Conservation (phyloP, 228 moss, liverwort and hornwort species). For the Sphagnum fallax region DNA sequence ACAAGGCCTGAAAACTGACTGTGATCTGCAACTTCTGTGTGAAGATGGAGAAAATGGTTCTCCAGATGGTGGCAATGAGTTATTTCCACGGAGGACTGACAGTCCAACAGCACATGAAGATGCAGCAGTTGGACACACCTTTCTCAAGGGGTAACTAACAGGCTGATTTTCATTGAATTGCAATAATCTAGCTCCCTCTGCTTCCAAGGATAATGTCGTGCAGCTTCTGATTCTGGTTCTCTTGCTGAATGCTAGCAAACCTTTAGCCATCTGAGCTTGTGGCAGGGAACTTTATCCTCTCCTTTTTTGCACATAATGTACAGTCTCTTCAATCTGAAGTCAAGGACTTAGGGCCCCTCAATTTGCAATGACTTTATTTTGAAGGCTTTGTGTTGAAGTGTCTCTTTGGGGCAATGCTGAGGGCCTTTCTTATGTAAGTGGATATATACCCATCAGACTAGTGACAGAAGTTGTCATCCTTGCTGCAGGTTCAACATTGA, state of each 20-base stretch:
- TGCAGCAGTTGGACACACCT: conserved; percentile 46
- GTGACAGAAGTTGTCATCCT: neutral
- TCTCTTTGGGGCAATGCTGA: too few relatives aligned
- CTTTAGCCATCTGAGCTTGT: too few relatives aligned
- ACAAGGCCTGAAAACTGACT: conserved; percentile 13
- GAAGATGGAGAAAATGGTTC: conserved; percentile 10
- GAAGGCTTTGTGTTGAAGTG: too few relatives aligned
- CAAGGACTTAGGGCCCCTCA: too few relatives aligned
- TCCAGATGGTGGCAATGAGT: conserved; percentile 4
- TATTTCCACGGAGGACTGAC: conserved; percentile 6
- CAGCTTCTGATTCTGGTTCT: too few relatives aligned
- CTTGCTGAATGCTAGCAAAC: too few relatives aligned
- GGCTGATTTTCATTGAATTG: too few relatives aligned
- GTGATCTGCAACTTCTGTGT: conserved; percentile 14
- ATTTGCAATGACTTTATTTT: too few relatives aligned
- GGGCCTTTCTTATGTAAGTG: neutral
- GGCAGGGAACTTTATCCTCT: too few relatives aligned
- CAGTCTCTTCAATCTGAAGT: too few relatives aligned
- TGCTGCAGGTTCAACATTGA: conserved; percentile 62
- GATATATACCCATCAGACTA: neutral
- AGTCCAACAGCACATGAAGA: conserved; percentile 12
- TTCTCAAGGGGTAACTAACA: conserved; percentile 60
- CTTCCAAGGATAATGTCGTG: neutral
- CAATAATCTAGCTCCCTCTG: neutral
- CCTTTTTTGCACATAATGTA: too few relatives aligned